Conservation (phyloP, 164 flowering plant genomes). For the Sextonia rubra region DNA sequence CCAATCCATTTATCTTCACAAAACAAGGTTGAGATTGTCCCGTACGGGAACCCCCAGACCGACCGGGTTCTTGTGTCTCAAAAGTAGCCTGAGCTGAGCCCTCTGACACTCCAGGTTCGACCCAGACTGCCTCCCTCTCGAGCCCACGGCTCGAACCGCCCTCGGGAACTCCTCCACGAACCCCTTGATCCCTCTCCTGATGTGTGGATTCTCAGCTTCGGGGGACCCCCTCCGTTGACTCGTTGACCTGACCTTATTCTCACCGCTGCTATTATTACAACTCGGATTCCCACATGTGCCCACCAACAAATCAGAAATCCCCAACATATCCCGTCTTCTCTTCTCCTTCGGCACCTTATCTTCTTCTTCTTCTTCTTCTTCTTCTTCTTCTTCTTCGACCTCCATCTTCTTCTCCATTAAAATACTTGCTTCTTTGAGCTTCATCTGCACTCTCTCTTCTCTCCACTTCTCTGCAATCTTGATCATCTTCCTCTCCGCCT, state of each 20-base stretch:
- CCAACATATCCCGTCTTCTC: background rate
- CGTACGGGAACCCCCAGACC: slow-evolving; percentile 16
- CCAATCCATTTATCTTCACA: slow-evolving; percentile 24
- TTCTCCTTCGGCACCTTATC: background rate
- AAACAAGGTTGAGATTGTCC: slow-evolving; percentile 26
- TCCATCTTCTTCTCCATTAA: slow-evolving; percentile 15
- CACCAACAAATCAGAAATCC: background rate
- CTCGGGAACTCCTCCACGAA: slow-evolving; percentile 77
- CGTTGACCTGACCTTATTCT: background rate
- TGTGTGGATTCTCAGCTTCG: slow-evolving; percentile 19
- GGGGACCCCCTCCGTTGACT: slow-evolving; percentile 11
- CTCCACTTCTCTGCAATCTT: slow-evolving; percentile 17
- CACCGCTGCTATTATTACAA: background rate
- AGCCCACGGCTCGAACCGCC: slow-evolving; percentile 56
- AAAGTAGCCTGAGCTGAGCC: slow-evolving; percentile 57
- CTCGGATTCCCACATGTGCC: background rate
- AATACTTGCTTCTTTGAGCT: slow-evolving; percentile 9
- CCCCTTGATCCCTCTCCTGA: slow-evolving; percentile 19
- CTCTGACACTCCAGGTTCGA: slow-evolving; percentile 73
- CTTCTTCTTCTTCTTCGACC: background rate
- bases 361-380: background rate
- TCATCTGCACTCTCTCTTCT: slow-evolving; percentile 20
- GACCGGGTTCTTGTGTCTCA: slow-evolving; percentile 52
- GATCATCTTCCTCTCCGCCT: slow-evolving; percentile 19
- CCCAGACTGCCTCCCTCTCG: slow-evolving; percentile 48